These are phyloP conservation scores for Pichia deserticola DNA, from an alignment of 805 yeast species.

Conservation along the genomic window DNA sequence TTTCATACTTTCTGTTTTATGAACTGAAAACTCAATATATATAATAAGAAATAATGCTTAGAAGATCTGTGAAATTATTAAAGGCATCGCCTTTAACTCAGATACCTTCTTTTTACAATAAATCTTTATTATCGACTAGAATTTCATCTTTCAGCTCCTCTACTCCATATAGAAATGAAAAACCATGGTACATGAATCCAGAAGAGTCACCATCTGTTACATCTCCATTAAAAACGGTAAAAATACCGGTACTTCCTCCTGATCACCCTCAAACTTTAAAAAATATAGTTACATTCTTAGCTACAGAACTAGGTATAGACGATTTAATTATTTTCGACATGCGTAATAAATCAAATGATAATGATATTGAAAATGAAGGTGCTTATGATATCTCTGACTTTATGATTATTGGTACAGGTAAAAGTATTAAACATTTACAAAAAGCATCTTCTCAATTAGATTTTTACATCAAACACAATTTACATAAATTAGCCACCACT, in stretches of 20 bases:
- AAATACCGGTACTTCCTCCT: constrained; percentile 53
- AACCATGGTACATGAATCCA: constrained; percentile 30
- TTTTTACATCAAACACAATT: constrained; percentile 48
- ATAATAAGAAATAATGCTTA: no score
- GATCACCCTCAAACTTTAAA: constrained; percentile 48
- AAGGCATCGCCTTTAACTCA: no score
- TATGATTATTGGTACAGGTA: constrained; percentile 68
- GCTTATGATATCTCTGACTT: constrained; percentile 35
- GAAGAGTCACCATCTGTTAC: constrained; percentile 22
- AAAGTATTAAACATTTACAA: constrained; percentile 65
- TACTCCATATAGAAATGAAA: neutral
- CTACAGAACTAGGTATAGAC: constrained; percentile 55
- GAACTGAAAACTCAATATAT: no score
- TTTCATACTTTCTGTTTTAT: no score
- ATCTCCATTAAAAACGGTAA: constrained; percentile 20
- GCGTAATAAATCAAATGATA: constrained; percentile 24
- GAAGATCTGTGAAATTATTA: no score
- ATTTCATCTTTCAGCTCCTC: neutral
- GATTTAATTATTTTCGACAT: constrained; percentile 62
- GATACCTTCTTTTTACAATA: neutral
- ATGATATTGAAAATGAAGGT: constrained; percentile 16
- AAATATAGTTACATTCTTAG: constrained; percentile 39
- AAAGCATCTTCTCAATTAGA: constrained; percentile 59
- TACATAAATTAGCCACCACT: constrained; percentile 38
- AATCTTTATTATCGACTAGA: neutral